Base-by-base conservation (phyloP, 345 rosid species). In the Eucalyptus tenuipes region DNA sequence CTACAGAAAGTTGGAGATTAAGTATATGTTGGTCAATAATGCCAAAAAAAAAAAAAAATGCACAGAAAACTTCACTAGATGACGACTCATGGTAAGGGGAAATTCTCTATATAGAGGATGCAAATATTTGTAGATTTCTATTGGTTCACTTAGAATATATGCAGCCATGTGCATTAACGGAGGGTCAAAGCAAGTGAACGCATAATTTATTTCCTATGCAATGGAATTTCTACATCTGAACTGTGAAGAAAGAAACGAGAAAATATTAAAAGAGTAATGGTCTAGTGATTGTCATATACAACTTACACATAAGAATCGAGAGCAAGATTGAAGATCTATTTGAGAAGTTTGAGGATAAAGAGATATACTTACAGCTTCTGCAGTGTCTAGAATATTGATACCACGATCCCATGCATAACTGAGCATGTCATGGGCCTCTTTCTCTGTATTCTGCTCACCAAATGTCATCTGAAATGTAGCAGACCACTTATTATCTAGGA, bases 381-480 rank as follows among this genome's bases (percentile, higher is more conserved):
- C 91, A 92, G 98, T 96, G 91, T 96, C 99, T 22, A 97, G 90
- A 55, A 93, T 94, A 91, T 96, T 97, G 86, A 96, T 92, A 40
- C 99, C 97, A 86, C 71, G 88, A 88, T 96, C 98, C 86, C 92
- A 91, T 37, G 99, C 93, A 92, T 92, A 96, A 92, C 93, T 93
- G 86, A 96, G 95, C 25, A 96, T 95, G 64, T 94, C 96, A 91
- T 96, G 99, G 88, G 99, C 94, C 91, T 96, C 98, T 89, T 94
- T 93, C 95, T 96, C 98, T 15, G 97, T 95, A 87, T 95, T 97
- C 91, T 97, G 98, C 91, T 94, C 91, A 59, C 99, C 99, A 91
- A 96, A 97, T 71, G 98, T 96, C 99, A 97, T 96, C 98, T 95
- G 95, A 89, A 91, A 87, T 33, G n/a, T 4, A 55, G 68, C 64